Base-by-base conservation (phyloP, 441 rosid genomes). In the Codiaeum variegatum region DNA sequence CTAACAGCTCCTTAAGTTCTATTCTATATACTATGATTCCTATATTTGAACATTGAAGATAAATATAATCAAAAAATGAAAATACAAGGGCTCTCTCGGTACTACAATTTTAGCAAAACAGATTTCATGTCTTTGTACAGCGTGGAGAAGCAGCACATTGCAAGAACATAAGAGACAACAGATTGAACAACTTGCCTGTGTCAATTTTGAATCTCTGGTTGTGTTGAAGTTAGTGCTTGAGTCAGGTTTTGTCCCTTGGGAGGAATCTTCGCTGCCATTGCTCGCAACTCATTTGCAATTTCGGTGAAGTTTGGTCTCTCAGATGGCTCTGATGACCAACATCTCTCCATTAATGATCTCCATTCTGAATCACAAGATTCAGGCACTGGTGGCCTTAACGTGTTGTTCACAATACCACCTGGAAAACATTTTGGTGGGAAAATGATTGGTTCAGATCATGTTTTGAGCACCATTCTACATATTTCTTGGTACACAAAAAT, bases 341-440 rank as follows among this genome's bases (percentile, higher is more conserved):
- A 89, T 49, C 88, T 83, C 76, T 87, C 94, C 91, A 87, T 89
- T 75, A 89, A 76, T 21, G 83, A 82, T 78, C 75, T 85, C 94
- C 94, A 87, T 13, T 83, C 89, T 0, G 79, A 74, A 59, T 87
- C 88, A 61, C 89, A 87, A 42, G 78, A 76, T 59, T 81, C 88
- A 0, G 89, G 94, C 76, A 89, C 83, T 0, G 77, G 75, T 7
- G 94, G 90, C 68, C 90, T 80, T 80, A 89, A 77, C n/a, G 89
- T 87, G 69, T 89, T 87, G 86, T 83, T 86, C 69, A 87, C 91
- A 2, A 89, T 86, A 69, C 94, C 94, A 49, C 91, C 90, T 89
- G 73, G 40, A 71, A 3, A 36, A 12, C 62, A 64, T 56, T 72
- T 62, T 58, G 21, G 31, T 7, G 16, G 23, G 58, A 64, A 52